Percentiles rank a stretch among this genome's conserved stretches.
phyloP scores from a whole-genome alignment of 1,284 basidiomycete genomes.

The Fomitiporia mediterranea region DNA sequence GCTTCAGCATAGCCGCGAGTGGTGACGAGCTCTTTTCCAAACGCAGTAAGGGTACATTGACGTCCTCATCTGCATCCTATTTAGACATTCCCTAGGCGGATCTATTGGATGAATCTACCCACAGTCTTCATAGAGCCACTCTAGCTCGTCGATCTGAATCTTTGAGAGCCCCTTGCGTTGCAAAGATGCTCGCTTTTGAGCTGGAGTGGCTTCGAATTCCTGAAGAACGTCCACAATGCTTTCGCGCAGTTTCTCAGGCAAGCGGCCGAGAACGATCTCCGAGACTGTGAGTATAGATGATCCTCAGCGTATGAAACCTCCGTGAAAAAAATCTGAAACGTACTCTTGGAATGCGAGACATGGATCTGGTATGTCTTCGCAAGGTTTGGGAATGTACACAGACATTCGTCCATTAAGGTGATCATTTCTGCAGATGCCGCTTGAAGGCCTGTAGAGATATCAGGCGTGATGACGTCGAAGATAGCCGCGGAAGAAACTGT shows the following conservation, averaged over 20 bases:
- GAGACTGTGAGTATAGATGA: conserved; percentile 45
- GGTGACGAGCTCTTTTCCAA: conserved; percentile 59
- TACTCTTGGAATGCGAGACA: conserved; percentile 70
- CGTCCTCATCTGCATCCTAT: conserved; percentile 57
- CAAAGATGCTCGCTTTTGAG: conserved; percentile 64
- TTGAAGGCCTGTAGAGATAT: conserved; percentile 52
- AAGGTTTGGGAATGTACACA: conserved; percentile 68
- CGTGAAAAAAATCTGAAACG: too few relatives aligned
- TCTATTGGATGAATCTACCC: too few relatives aligned
- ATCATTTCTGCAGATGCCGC: conserved; percentile 70
- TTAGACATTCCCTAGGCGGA: too few relatives aligned
- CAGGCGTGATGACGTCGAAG: conserved; percentile 76
- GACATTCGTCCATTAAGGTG: conserved; percentile 56
- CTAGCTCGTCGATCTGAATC: conserved; percentile 63
- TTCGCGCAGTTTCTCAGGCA: conserved; percentile 49
- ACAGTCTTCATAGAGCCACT: conserved; percentile 61
- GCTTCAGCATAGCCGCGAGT: conserved; percentile 42
- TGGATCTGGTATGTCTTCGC: conserved; percentile 63
- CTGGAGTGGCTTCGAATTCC: conserved; percentile 55
- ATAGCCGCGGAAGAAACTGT: conserved; percentile 65
- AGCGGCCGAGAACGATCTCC: conserved; percentile 54
- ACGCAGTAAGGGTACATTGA: conserved; percentile 50
- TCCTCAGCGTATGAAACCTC: too few relatives aligned
- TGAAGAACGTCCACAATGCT: conserved; percentile 57
- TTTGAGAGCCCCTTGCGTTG: conserved; percentile 62